Percentiles rank a stretch among this genome's conserved stretches.
Conservation (phyloP, 2,329 filamentous ascomycete species). For the Ustulina deusta region DNA sequence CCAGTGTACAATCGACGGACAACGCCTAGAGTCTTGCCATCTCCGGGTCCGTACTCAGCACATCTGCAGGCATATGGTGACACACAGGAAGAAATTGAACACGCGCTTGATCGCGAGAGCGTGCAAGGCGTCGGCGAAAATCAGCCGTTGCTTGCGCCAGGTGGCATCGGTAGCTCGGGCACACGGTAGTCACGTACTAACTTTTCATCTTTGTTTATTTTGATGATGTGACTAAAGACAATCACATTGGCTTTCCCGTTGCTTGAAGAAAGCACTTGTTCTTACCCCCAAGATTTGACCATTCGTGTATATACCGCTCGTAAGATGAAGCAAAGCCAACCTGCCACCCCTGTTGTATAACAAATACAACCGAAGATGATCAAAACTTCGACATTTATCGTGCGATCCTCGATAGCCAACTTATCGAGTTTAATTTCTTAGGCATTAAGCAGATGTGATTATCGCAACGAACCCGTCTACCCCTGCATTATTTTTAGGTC, state of each 20-base stretch:
- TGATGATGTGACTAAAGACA: conserved; percentile 6
- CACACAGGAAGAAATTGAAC: conserved; percentile 53
- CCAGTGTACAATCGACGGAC: conserved; percentile 51
- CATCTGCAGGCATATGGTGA: conserved; percentile 53
- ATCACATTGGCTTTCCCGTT: conserved; percentile 13
- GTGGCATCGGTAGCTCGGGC: conserved; percentile 51
- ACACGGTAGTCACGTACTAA: conserved; percentile 43
- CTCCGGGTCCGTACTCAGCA: conserved; percentile 52
- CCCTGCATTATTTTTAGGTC: background rate
- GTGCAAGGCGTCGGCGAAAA: conserved; percentile 52
- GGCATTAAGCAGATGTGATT: background rate
- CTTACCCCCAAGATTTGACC: background rate
- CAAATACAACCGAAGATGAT: background rate
- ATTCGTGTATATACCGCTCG: conserved; percentile 21
- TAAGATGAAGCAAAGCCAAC: conserved; percentile 16
- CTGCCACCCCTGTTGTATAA: background rate
- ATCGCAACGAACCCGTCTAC: background rate
- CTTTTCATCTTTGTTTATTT: conserved; percentile 17
- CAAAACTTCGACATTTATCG: background rate
- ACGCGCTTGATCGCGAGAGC: conserved; percentile 51
- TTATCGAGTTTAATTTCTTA: background rate
- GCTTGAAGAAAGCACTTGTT: background rate
- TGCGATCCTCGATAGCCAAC: background rate
- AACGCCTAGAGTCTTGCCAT: conserved; percentile 50
- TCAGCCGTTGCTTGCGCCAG: conserved; percentile 52